phyloP scores from a whole-genome alignment of 208 protist genomes.

The Porcisia deanei region DNA sequence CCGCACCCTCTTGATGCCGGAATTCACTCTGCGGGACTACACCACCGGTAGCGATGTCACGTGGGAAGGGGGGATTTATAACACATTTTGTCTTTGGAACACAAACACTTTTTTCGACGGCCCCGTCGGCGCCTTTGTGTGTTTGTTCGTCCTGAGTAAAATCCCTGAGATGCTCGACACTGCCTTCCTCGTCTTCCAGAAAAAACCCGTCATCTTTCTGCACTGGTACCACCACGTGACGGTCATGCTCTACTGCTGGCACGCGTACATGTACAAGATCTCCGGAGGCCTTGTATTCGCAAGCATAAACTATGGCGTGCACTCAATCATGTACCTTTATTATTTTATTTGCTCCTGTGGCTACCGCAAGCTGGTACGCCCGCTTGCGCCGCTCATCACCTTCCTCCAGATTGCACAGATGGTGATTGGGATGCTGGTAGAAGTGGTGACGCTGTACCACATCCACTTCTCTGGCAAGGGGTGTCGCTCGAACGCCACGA shows the following conservation, averaged over 20 bases:
- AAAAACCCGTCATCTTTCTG: conserved; percentile 83
- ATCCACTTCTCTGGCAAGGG: conserved; percentile 40
- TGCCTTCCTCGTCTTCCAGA: conserved; percentile 83
- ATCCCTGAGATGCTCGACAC: conserved; percentile 90
- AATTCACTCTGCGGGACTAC: conserved; percentile 33
- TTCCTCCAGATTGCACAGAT: conserved; percentile 91
- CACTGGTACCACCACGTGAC: conserved; percentile 94
- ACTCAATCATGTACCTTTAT: conserved; percentile 96
- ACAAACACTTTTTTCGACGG: conserved; percentile 53
- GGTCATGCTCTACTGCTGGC: conserved; percentile 93
- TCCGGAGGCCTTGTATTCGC: conserved; percentile 79
- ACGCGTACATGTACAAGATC: conserved; percentile 59
- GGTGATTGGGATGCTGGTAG: conserved; percentile 80
- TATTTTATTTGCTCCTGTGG: conserved; percentile 85
- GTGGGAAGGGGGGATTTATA: conserved; percentile 51
- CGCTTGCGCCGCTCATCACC: conserved; percentile 87
- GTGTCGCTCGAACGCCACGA: conserved; percentile 65
- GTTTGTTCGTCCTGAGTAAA: conserved; percentile 77
- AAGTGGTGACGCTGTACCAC: conserved; percentile 53
- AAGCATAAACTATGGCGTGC: conserved; percentile 93
- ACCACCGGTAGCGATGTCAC: conserved; percentile 15
- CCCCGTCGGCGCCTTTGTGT: conserved; percentile 61
- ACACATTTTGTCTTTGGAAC: conserved; percentile 60
- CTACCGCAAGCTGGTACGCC: conserved; percentile 56
- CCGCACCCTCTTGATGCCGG: conserved; percentile 30